Percentiles rank a stretch among this genome's conserved stretches.
Evolutionary conservation across 371 early-diverging fungal species (phyloP).

Genomic region (Syncephalastrum contaminatum): DNA sequence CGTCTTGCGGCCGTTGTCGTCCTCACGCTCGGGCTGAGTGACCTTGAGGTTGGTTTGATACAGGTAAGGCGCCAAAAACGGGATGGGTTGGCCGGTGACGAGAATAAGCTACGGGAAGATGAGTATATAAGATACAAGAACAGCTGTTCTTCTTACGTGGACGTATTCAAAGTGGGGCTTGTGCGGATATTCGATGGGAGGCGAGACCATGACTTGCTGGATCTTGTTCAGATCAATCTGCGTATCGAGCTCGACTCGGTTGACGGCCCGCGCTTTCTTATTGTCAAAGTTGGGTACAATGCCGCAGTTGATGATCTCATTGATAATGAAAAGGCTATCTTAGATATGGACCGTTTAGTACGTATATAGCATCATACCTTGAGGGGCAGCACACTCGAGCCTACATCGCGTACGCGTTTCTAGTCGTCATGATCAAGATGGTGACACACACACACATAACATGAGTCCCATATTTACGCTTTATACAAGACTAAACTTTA

Average conservation of each 20-base stretch:
- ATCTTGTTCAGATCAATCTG: conserved; percentile 50
- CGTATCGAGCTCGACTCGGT: conserved; percentile 60
- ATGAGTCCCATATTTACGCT: conserved; percentile 1
- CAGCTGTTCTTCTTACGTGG: conserved; percentile 41
- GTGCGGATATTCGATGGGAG: conserved; percentile 53
- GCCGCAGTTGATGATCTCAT: conserved; percentile 58
- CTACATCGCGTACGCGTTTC: conserved; percentile 56
- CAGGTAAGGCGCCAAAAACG: conserved; percentile 62
- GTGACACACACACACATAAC: too few species aligned
- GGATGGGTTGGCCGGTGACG: conserved; percentile 50
- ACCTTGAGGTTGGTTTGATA: conserved; percentile 53
- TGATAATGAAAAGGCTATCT: background rate
- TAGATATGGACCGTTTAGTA: too few species aligned
- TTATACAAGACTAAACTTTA: conserved; percentile 13
- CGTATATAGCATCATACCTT: conserved; percentile 18
- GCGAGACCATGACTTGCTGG: conserved; percentile 66
- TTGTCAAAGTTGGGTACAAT: conserved; percentile 57
- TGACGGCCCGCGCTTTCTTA: conserved; percentile 51
- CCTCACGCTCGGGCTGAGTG: conserved; percentile 41
- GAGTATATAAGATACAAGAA: background rate
- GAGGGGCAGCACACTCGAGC: conserved; percentile 47
- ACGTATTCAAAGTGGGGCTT: conserved; percentile 56
- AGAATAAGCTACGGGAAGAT: conserved; percentile 43
- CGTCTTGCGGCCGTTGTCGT: conserved; percentile 32
- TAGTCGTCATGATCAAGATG: conserved; percentile 8